Percentiles rank a stretch among this genome's conserved stretches.
phyloP scores from a whole-genome alignment of 2,329 filamentous ascomycete species.

The Leptographium flavum region DNA sequence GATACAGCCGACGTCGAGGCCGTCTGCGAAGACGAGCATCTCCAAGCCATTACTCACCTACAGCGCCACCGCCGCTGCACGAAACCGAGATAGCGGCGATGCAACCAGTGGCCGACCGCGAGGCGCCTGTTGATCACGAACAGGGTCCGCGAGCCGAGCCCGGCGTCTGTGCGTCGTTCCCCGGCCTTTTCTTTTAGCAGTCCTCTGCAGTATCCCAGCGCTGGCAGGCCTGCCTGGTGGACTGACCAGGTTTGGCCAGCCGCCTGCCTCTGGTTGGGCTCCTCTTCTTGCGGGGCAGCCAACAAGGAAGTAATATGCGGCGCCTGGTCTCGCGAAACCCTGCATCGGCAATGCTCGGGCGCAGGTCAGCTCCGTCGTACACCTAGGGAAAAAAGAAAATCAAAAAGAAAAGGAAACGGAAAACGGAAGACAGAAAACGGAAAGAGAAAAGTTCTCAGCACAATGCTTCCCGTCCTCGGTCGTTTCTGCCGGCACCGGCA shows the following conservation, averaged over 20 bases:
- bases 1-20: too few relatives aligned
- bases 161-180: conserved; percentile 17
- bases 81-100: conserved; percentile 3
- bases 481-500: not conserved
- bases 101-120: conserved; percentile 10
- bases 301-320: not conserved
- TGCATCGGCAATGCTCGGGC: conserved; percentile 5
- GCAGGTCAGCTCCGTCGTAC: conserved; percentile 7
- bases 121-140: conserved; percentile 3
- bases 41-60: too few relatives aligned
- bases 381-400: too few relatives aligned
- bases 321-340: conserved; percentile 1
- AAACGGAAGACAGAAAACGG: not conserved
- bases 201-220: too few relatives aligned
- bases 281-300: not conserved
- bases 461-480: not conserved
- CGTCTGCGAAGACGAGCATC: too few relatives aligned
- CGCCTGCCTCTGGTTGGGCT: not conserved
- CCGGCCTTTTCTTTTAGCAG: not conserved
- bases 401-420: too few relatives aligned
- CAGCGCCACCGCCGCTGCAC: too few relatives aligned
- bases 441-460: not conserved
- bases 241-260: too few relatives aligned
- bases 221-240: too few relatives aligned
- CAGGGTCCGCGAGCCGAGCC: conserved; percentile 11